Conservation (phyloP, 306 rosid species). For the Dryas octopetala region DNA sequence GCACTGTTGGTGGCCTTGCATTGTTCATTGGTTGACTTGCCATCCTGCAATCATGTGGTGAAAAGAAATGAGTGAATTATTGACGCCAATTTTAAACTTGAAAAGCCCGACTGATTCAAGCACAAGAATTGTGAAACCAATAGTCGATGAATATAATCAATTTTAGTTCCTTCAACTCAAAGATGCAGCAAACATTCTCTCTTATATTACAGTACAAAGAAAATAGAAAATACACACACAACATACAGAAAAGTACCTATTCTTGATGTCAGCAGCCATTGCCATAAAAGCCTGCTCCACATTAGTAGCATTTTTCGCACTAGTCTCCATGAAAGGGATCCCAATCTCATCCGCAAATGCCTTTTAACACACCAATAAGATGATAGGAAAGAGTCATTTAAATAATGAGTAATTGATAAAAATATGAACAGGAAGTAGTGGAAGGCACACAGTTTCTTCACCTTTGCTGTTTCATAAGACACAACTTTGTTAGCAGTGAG, state of each 20-base stretch:
- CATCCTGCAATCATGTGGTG: conserved; percentile 36
- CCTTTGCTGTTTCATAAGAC: conserved; percentile 55
- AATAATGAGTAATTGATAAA: background rate
- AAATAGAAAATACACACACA: background rate
- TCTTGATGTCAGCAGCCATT: conserved; percentile 56
- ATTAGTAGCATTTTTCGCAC: conserved; percentile 51
- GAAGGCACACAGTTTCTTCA: conserved; percentile 19
- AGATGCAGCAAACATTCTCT: background rate
- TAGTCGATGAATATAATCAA: background rate
- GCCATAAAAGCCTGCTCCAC: conserved; percentile 61
- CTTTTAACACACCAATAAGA: conserved; percentile 19
- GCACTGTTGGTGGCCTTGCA: conserved; percentile 54
- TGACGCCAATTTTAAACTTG: background rate
- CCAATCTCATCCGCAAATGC: conserved; percentile 59
- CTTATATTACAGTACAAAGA: background rate
- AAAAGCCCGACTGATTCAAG: background rate
- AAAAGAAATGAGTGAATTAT: background rate
- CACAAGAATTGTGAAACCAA: background rate
- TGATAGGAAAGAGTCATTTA: background rate
- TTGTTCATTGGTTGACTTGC: conserved; percentile 57
- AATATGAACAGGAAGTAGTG: background rate
- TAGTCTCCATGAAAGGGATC: conserved; percentile 58
- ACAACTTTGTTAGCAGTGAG: conserved; percentile 53
- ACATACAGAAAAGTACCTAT: conserved; percentile 26
- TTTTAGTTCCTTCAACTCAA: background rate